Evolutionary conservation across 441 rosid genomes (phyloP).

Genomic region (Brassica hybrid): DNA sequence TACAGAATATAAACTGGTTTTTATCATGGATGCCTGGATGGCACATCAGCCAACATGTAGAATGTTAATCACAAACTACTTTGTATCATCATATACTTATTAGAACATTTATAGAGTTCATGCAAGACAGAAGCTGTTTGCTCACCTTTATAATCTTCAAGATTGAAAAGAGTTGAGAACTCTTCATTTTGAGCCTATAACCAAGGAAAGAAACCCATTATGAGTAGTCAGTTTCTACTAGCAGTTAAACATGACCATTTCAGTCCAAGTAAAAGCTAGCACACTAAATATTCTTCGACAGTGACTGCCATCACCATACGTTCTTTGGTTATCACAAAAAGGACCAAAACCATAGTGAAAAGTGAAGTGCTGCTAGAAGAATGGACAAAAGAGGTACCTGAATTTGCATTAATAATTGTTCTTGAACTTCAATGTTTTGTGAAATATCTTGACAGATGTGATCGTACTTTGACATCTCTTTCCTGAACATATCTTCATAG

Average conservation of each 20-base stretch:
- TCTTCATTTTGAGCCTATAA: slow-evolving; percentile 89
- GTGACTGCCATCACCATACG: no score
- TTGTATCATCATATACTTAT: neutral
- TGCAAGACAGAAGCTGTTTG: slow-evolving; percentile 33
- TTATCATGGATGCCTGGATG: slow-evolving; percentile 13
- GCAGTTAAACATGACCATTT: slow-evolving; percentile 25
- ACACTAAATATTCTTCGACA: slow-evolving; percentile 10
- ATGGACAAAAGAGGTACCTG: slow-evolving; percentile 62
- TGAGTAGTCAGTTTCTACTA: slow-evolving; percentile 7
- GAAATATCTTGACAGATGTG: slow-evolving; percentile 81
- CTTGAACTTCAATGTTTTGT: slow-evolving; percentile 90
- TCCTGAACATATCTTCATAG: slow-evolving; percentile 90
- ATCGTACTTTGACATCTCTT: slow-evolving; percentile 90
- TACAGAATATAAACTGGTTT: neutral
- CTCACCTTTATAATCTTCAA: slow-evolving; percentile 94
- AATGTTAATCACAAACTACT: slow-evolving; percentile 20
- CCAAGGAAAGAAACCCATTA: slow-evolving; percentile 24
- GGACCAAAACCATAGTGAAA: slow-evolving; percentile 17
- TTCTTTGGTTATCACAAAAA: slow-evolving; percentile 21
- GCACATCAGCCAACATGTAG: neutral
- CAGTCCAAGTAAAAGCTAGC: slow-evolving; percentile 23
- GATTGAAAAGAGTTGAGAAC: slow-evolving; percentile 77
- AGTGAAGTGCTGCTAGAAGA: slow-evolving; percentile 7
- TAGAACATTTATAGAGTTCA: slow-evolving; percentile 1
- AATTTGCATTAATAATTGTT: slow-evolving; percentile 79